Evolutionary conservation across 768 basidiomycete genomes (phyloP).

Genomic region (Leccinum truebloodii): DNA sequence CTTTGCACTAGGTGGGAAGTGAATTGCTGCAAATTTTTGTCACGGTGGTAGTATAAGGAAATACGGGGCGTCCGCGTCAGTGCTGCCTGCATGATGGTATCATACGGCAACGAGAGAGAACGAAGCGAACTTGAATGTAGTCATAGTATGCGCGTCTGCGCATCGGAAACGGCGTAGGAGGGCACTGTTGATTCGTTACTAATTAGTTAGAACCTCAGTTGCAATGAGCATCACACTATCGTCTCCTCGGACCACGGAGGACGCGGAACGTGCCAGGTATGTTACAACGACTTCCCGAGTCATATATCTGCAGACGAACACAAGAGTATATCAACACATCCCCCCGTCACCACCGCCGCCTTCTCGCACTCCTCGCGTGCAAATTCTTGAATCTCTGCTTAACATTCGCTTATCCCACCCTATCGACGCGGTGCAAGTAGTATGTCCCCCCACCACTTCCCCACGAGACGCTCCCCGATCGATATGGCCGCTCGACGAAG

Average conservation of each 20-base stretch:
- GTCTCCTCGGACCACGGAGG: too few species aligned
- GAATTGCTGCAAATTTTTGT: too few species aligned
- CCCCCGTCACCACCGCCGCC: slow-evolving; percentile 16
- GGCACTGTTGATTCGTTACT: too few species aligned
- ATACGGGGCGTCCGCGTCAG: too few species aligned
- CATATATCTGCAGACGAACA: background rate
- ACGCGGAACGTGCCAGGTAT: background rate
- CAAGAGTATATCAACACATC: background rate
- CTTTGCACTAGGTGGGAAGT: too few species aligned
- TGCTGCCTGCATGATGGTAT: too few species aligned
- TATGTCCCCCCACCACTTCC: slow-evolving; percentile 68
- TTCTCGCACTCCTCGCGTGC: slow-evolving; percentile 31
- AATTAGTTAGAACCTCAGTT: too few species aligned
- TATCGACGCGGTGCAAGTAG: slow-evolving; percentile 77
- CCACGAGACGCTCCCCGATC: slow-evolving; percentile 81
- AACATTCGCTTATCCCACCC: slow-evolving; percentile 65
- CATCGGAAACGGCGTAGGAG: too few species aligned
- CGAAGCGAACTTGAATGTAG: too few species aligned
- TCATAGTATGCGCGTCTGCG: too few species aligned
- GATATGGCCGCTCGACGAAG: slow-evolving; percentile 65
- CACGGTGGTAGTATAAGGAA: too few species aligned
- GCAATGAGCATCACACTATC: background rate
- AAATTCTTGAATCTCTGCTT: slow-evolving; percentile 57
- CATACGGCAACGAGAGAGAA: too few species aligned
- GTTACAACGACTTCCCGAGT: background rate